Base-by-base conservation (phyloP, 176 grass and related monocot species). In the Alloteropsis semialata region DNA sequence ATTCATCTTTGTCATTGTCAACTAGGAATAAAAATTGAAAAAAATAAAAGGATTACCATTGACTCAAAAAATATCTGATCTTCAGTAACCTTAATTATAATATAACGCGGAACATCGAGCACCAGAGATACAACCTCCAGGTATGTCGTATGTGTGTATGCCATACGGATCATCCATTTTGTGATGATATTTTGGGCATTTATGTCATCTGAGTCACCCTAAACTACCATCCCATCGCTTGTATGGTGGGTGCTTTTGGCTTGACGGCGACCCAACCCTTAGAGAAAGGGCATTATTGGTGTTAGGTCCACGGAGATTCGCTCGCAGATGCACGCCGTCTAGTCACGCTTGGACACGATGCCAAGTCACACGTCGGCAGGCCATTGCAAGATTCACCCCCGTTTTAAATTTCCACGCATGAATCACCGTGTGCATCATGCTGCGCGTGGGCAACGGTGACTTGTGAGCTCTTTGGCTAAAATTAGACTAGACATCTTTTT, bases 261-360 rank as follows among this genome's bases (percentile, higher is more conserved):
- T 27, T 44, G 81, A 62, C 10, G 22, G 28, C 30, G 69, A 83
- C 55, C 5, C 30, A 51, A 50, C 19, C 43, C 81, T 39, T 74
- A 64, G 5, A 21, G 1, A 64, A 63, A 7, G 15, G 36, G 69
- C 56, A 83, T 83, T 64, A 83, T 83, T 74, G 43, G 43, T 19
- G 57, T 50, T 74, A 38, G 81, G 81, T 74, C 55, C 57, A 63
- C 8, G 14, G 81, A 74, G 69, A 64, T 83, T 83, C 57, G n/a
- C 30, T 74, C 11, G 4, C 15, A 24, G 69, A 61, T 73, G 22
- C 68, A 58, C 37, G 25, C 58, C 74, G 22, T 56, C 54, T 11
- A 14, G 74, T 59, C n/a, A 59, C n/a, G 19, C 17, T 51, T 50
- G 48, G 48, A 50, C 17, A 5, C 48, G 71, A n/a, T n/a, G n/a